Evolutionary conservation across 371 early-diverging fungal genomes (phyloP).

Genomic region (Apophysomyces trapeziformis): DNA sequence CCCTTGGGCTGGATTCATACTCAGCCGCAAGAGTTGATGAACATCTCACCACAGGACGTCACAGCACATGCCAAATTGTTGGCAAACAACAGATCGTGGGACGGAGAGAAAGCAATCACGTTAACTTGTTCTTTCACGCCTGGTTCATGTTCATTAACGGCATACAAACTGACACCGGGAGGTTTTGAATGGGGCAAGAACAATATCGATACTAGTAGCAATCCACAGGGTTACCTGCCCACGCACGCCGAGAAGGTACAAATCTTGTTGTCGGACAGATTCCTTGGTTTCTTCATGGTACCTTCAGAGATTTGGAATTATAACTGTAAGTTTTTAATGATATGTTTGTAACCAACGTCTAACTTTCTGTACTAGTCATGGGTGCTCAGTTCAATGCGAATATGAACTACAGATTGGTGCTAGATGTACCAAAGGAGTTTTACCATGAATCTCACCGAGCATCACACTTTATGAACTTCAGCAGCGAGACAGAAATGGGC

Average conservation of each 20-base stretch:
- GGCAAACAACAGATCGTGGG: constrained; percentile 91
- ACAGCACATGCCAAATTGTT: constrained; percentile 88
- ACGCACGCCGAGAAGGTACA: constrained; percentile 94
- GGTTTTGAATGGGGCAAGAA: constrained; percentile 97
- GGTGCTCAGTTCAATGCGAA: constrained; percentile 89
- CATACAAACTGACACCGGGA: constrained; percentile 92
- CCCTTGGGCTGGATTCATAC: constrained; percentile 99
- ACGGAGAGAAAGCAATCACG: constrained; percentile 90
- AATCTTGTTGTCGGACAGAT: constrained; percentile 92
- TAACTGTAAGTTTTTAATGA: constrained; percentile 44
- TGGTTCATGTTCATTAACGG: constrained; percentile 95
- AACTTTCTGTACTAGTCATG: constrained; percentile 57
- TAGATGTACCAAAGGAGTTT: constrained; percentile 95
- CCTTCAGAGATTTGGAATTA: constrained; percentile 98
- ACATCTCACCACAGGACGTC: constrained; percentile 91
- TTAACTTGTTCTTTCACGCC: constrained; percentile 97
- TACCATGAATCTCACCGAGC: constrained; percentile 97
- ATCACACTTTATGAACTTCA: constrained; percentile 95
- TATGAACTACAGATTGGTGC: constrained; percentile 87
- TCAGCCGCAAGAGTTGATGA: constrained; percentile 91
- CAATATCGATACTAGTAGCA: constrained; percentile 74
- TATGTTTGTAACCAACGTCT: background rate
- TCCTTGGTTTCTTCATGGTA: constrained; percentile 98
- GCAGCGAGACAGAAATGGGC: constrained; percentile 75
- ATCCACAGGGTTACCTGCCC: constrained; percentile 88